phyloP scores from a whole-genome alignment of 305 asterid species.

The Andrographis paniculata region DNA sequence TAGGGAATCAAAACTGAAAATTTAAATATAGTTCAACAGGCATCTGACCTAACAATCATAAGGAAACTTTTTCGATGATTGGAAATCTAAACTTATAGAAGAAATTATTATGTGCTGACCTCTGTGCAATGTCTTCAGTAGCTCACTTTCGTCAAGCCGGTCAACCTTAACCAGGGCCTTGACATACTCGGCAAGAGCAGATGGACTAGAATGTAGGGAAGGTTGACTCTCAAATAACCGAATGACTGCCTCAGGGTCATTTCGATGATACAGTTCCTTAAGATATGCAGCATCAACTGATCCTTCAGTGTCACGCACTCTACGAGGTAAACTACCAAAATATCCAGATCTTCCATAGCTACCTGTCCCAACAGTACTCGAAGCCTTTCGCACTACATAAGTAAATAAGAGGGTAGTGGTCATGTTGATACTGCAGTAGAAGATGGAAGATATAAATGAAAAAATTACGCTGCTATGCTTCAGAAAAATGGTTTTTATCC shows the following conservation, averaged over 20 bases:
- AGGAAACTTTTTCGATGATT: not conserved
- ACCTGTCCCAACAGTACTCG: slow-evolving; percentile 25
- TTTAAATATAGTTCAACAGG: not conserved
- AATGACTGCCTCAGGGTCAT: slow-evolving; percentile 85
- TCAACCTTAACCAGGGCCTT: slow-evolving; percentile 89
- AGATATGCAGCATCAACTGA: slow-evolving; percentile 67
- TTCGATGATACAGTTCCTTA: slow-evolving; percentile 56
- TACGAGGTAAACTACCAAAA: slow-evolving; percentile 67
- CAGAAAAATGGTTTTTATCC: not conserved
- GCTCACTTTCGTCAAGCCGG: slow-evolving; percentile 75
- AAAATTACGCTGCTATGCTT: not conserved
- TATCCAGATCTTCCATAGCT: slow-evolving; percentile 42
- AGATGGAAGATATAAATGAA: slow-evolving; percentile 1
- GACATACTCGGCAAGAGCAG: slow-evolving; percentile 87
- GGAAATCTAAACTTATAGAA: slow-evolving; percentile 1
- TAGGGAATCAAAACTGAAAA: slow-evolving; percentile 4
- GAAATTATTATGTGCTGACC: slow-evolving; percentile 33
- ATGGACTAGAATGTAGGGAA: slow-evolving; percentile 62
- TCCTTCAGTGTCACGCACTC: slow-evolving; percentile 53
- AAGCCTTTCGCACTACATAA: slow-evolving; percentile 32
- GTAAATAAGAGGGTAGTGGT: slow-evolving; percentile 10
- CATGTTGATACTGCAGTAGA: not conserved
- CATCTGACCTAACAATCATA: not conserved
- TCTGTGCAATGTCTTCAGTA: slow-evolving; percentile 65
- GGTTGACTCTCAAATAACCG: slow-evolving; percentile 67